Evolutionary conservation across 768 basidiomycete genomes (phyloP).

Genomic region (Mycena rosella): DNA sequence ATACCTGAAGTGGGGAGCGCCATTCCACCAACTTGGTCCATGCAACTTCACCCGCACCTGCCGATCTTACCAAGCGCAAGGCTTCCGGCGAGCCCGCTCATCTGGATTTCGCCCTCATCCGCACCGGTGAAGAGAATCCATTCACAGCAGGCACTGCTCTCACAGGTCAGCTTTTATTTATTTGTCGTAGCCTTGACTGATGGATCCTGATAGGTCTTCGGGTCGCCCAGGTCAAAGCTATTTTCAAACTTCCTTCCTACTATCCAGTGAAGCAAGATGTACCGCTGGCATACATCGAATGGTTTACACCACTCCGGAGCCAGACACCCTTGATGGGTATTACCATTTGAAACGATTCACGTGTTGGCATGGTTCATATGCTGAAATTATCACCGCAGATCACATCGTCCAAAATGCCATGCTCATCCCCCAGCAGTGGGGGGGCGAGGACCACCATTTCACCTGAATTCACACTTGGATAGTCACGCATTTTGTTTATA

Average conservation of each 20-base stretch:
- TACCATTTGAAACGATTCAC: conserved; percentile 26
- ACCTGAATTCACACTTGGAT: conserved; percentile 38
- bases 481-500: conserved; percentile 34
- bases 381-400: conserved; percentile 37
- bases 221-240: conserved; percentile 41
- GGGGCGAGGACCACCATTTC: conserved; percentile 14
- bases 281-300: conserved; percentile 44
- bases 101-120: conserved; percentile 14
- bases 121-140: background rate
- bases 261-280: conserved; percentile 22
- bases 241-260: conserved; percentile 43
- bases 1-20: background rate
- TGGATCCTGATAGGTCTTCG: conserved; percentile 39
- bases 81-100: background rate
- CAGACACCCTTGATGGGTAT: conserved; percentile 30
- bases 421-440: conserved; percentile 27
- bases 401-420: conserved; percentile 30
- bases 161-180: background rate
- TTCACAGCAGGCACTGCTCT: conserved; percentile 5
- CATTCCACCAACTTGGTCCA: background rate
- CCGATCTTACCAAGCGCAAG: background rate
- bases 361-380: conserved; percentile 26
- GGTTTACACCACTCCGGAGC: conserved; percentile 39
- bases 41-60: background rate
- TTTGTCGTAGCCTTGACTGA: no score